Percentiles rank a stretch among this genome's conserved stretches.
phyloP scores from a whole-genome alignment of 2,329 filamentous ascomycete species.

The Penicillium thymicola region DNA sequence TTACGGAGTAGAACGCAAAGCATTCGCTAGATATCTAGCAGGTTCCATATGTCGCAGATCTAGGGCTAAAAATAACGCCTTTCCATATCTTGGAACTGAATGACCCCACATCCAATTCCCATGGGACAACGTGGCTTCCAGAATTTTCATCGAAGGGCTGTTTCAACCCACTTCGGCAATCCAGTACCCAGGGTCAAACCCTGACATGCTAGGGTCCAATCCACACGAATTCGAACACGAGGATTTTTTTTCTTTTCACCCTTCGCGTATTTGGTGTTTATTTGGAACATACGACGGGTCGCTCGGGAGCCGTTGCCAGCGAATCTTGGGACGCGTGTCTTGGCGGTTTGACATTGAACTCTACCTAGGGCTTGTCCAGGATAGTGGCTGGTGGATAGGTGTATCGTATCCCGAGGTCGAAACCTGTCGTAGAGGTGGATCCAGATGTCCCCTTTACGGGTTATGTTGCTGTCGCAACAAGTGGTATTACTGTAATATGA shows the following conservation, averaged over 20 bases:
- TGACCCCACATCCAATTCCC: background rate
- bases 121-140: slow-evolving; percentile 27
- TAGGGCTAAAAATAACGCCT: slow-evolving; percentile 27
- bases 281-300: background rate
- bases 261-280: background rate
- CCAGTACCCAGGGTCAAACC: background rate
- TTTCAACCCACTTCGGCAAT: slow-evolving; percentile 1
- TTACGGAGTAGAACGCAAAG: background rate
- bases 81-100: background rate
- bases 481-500: slow-evolving; percentile 1
- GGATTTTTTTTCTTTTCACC: no score
- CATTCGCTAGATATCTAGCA: background rate
- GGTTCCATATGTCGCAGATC: slow-evolving; percentile 13
- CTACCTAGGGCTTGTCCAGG: background rate
- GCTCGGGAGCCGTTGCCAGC: background rate
- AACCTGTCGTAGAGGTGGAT: slow-evolving; percentile 1
- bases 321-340: background rate
- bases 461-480: slow-evolving; percentile 1
- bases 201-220: background rate
- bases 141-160: slow-evolving; percentile 27
- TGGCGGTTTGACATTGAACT: background rate
- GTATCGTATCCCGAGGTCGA: slow-evolving; percentile 1
- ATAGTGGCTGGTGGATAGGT: background rate
- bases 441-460: background rate
- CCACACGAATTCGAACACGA: background rate